Base-by-base conservation (phyloP, 2,329 filamentous ascomycete genomes). In the Sporothrix phasma region DNA sequence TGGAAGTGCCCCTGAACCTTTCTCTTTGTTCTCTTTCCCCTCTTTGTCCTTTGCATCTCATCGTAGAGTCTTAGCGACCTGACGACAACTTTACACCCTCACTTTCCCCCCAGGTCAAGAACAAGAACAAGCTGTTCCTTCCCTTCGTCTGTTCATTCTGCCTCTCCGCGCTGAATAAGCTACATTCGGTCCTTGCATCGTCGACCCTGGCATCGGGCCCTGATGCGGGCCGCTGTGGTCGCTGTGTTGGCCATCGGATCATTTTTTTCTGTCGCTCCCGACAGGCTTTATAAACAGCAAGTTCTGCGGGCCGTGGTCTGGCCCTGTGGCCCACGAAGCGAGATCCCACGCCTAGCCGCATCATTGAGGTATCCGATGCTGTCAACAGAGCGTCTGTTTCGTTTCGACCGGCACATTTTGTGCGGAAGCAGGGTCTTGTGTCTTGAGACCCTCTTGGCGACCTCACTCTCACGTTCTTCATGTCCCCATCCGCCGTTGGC, bases 371-470 rank as follows among this genome's bases (percentile, higher is more conserved):
- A 53, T 64, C 63, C 29, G 45, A 56, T 11, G 39, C 53, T 54
- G 64, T 60, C 67, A 66, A 45, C 64, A 62, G 24, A 56, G 67
- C 66, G 66, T 53, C 67, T 66, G 67, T 68, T 66, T 68, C 66
- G 66, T 68, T 67, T 68, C 64, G 60, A 19, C 49, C 6, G 45
- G 58, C 37, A 31, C 22, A 39, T 29, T 31, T 53, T 10, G 19
- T 22, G 19, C 19, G 13, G 53, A 7, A 11, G 13, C 49, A 51
- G 29, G 29, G 29, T 31, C 26, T 51, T 17, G n/a, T n/a, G 19
- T 29, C 10, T 29, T 37, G 56, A 4, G 11, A 19, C 26, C n/a
- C n/a, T n/a, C n/a, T 26, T 45, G 39, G 11, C 2, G 13, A 13
- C 31, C 1, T 37, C 34, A 24, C 31, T 26, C 19, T 51, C 4